A percentile compares a stretch with the other conserved stretches of the same genome.
Evolutionary conservation across 163 green algal genomes (phyloP).

Genomic region (Scenedesmus sp.): DNA sequence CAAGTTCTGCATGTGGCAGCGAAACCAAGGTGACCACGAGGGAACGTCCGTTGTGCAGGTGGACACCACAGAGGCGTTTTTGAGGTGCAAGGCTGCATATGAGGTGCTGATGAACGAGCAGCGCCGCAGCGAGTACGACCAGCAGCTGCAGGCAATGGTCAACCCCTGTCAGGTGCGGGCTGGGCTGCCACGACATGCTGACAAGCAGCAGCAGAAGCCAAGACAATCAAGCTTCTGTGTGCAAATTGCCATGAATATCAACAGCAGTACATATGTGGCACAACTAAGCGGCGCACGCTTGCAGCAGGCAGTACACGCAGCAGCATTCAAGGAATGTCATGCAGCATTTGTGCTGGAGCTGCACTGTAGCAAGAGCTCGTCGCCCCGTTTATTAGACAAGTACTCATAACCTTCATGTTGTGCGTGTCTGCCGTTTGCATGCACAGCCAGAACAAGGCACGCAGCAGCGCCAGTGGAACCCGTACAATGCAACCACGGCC

Average conservation of each 20-base stretch:
- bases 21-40: not conserved
- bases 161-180: not conserved
- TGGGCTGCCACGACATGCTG: not conserved
- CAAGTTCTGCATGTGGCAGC: not conserved
- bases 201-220: not conserved
- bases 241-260: too few species aligned
- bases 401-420: not conserved
- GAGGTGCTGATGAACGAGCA: conserved; percentile 27
- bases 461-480: not conserved
- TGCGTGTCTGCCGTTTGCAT: not conserved
- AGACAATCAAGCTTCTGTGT: not conserved
- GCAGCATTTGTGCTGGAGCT: not conserved
- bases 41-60: not conserved
- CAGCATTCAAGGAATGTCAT: not conserved
- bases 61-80: conserved; percentile 30
- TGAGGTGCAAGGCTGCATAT: conserved; percentile 46
- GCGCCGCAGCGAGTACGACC: conserved; percentile 26
- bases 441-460: not conserved
- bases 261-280: not conserved
- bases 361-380: not conserved
- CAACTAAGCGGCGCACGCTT: not conserved
- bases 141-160: not conserved
- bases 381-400: not conserved
- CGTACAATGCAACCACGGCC: not conserved
- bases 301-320: not conserved